Evolutionary conservation across 495 filamentous ascomycete species (phyloP), one percentile per base, ranked within the genome.

Genomic region (Melanomma pulvis-pyrius): DNA sequence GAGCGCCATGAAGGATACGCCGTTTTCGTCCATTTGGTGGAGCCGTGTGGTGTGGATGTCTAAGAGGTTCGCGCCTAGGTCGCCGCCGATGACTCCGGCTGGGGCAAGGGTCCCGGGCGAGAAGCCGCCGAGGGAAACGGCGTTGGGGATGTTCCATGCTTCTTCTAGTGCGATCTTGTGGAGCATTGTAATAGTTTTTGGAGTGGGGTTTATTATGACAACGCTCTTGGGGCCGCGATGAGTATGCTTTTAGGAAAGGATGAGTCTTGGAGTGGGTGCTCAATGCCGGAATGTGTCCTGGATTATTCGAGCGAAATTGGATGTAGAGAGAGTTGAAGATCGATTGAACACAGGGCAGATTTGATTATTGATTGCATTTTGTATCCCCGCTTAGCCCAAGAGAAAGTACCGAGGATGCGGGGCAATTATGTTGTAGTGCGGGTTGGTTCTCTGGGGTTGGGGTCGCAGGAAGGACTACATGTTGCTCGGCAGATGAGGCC

Each of bases 1-100:
- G 6, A 87, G 78, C 30, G 88, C 82, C 67, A 82, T 85, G 71
- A 84, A 83, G 53, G 83, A 86, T 22, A 89, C 82, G 32, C 84
- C 86, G 67, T 87, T 59, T 25, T 69, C 66, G 53, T 69, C 48
- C 66, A 69, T 69, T n/a, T 59, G 41, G 17, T 63, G 30, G 9
- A 69, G 60, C 1, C 66, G 66, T 8, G 46, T 51, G n/a, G 34
- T 50, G 26, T 69, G 58, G 1, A 69, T 28, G 34, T 69, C 61
- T 13, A 69, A 29, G 12, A 69, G 66, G 50, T 74, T 63, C 80
- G 82, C 69, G 86, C 82, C 74, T 1, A 68, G 54, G 26, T 68
- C 65, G 19, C 56, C 60, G 25, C 65, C 65, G 19, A 68, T 68
- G 39, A 68, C 65, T 9, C 65, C 65, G 44, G 63, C 64, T 0